phyloP scores from a whole-genome alignment of 116 monocot species.

The Phalaenopsis hybrid region DNA sequence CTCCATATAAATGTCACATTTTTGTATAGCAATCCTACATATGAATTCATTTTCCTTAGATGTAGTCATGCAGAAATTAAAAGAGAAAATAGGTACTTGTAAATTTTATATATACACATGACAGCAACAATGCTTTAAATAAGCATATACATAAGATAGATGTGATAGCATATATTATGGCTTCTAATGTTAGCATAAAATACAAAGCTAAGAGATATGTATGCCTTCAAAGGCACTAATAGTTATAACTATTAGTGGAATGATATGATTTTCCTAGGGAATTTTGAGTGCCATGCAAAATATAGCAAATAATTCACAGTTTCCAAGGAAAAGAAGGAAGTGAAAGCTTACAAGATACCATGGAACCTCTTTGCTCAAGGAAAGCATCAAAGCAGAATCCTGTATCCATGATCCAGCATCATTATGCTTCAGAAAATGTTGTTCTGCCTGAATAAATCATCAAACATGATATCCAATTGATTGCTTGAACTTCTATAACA shows the following conservation, averaged over 20 bases:
- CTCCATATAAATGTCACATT: neutral
- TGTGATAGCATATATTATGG: neutral
- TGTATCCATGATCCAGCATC: conserved; percentile 99
- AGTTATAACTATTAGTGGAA: neutral
- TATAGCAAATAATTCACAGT: neutral
- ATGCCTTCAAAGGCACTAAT: neutral
- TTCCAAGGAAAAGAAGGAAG: neutral
- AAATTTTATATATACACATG: neutral
- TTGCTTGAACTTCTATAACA: neutral
- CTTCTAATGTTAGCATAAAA: neutral
- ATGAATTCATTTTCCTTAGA: neutral
- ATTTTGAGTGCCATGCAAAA: neutral
- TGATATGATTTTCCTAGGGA: too few species aligned
- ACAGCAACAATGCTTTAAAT: neutral
- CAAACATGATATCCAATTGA: neutral
- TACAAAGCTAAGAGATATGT: neutral
- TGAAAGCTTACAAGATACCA: conserved; percentile 77
- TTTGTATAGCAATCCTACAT: neutral
- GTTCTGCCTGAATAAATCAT: conserved; percentile 53
- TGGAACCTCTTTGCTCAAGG: conserved; percentile 80
- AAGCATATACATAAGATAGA: neutral
- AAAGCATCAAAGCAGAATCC: conserved; percentile 86
- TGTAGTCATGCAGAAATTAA: neutral
- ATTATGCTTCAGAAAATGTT: conserved; percentile 94
- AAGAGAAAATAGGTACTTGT: neutral